Percentiles rank a stretch among this genome's conserved stretches.
Conservation (phyloP, 257 asterid species). For the Nicotiana otophora region DNA sequence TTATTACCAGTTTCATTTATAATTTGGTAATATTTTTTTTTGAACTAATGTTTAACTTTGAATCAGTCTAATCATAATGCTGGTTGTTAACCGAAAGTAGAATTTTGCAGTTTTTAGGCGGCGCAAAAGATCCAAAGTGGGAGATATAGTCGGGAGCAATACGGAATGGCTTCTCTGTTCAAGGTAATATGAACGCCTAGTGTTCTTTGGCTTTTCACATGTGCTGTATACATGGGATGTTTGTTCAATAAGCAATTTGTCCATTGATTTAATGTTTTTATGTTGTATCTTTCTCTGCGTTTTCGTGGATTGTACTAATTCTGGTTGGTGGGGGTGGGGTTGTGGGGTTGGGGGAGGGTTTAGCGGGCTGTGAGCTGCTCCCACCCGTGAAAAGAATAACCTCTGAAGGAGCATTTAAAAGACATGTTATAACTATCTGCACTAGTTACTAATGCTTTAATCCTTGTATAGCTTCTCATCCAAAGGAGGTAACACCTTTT, state of each 20-base stretch:
- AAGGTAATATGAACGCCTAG: constrained; percentile 20
- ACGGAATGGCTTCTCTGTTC: constrained; percentile 32
- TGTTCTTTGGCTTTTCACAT: background rate
- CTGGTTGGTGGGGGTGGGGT: too few relatives aligned
- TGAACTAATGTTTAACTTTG: background rate
- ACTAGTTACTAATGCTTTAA: background rate
- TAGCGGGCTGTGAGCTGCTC: too few relatives aligned
- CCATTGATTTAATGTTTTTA: background rate
- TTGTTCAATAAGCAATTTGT: background rate
- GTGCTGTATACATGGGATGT: background rate
- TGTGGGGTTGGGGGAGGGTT: too few relatives aligned
- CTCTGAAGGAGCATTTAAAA: background rate
- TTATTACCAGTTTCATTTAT: background rate
- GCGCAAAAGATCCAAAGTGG: background rate
- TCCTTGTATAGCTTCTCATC: background rate
- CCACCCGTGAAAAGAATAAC: background rate
- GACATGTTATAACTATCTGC: background rate
- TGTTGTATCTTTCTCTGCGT: background rate
- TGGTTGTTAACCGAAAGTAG: background rate
- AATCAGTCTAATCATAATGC: background rate
- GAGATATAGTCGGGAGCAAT: background rate
- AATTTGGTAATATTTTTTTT: background rate
- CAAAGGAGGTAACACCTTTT: background rate
- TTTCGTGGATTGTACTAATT: background rate
- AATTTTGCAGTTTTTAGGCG: background rate